Base-by-base conservation (phyloP, 805 yeast species). In the Wickerhamomyces strasburgensis region DNA sequence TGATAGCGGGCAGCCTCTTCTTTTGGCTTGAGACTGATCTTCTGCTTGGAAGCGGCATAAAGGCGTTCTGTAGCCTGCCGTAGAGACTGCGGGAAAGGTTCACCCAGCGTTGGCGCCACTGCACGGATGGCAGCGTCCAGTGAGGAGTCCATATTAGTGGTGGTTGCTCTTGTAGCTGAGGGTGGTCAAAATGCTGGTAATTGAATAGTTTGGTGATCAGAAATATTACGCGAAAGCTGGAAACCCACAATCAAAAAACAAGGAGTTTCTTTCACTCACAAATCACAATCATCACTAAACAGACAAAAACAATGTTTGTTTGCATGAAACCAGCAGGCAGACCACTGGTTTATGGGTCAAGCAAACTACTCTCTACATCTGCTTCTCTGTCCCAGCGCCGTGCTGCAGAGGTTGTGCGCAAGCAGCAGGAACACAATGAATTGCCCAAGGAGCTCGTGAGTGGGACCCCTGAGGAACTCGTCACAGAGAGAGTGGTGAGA, bases 401-500 rank as follows among this genome's bases (percentile, higher is more conserved):
- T 11, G 25, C 7, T 21, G 29, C 32, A 4, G 42, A 43, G 1
- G 40, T 45, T 16, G 38, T 48, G 30, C 42, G 38, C 30, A 36
- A 42, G 18, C 48, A 47, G 24, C 49, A 47, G 26, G 52, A 52
- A 19, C 57, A 56, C 34, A 46, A 54, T 18, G 57, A 49, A 43
- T 33, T 56, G 25, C 67, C 70, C 38, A 77, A 77, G 51, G 88
- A 84, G 58, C 44, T 77, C 25, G 64, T 80, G 38, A 75, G 83
- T 40, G 95, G 95, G 11, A 94, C 95, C 9, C 95, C 95, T 36
- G 56, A 55, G 30, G 90, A 78, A 38, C 62, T 83, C 34, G 46
- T 62, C 35, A 65, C 77, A 15, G 66, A 70, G 38, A 73, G 95
- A 61, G 70, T 78, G 17, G 94, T 81, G 5, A 74, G 90, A 58